phyloP scores from a whole-genome alignment of 352 stramenopile genomes.

The Phytopythium cucurbitacearum region DNA sequence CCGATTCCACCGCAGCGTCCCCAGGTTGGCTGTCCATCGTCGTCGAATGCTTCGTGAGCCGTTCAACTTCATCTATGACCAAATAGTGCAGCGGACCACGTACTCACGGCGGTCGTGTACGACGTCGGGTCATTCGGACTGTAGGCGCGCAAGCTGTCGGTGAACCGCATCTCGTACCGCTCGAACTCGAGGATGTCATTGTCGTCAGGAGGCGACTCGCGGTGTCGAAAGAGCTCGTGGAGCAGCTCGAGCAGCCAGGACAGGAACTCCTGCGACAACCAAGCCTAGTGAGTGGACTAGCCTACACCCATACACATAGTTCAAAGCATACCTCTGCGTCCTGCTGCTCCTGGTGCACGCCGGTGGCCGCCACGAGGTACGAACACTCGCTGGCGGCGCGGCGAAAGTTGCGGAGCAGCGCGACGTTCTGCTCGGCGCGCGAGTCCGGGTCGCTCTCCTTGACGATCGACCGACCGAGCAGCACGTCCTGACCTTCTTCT shows the following conservation, averaged over 20 bases:
- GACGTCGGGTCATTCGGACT: slow-evolving; percentile 39
- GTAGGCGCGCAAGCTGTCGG: slow-evolving; percentile 23
- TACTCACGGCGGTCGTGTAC: slow-evolving; percentile 63
- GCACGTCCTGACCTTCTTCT: background rate
- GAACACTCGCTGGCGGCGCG: slow-evolving; percentile 39
- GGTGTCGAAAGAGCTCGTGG: slow-evolving; percentile 40
- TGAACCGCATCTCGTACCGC: slow-evolving; percentile 14
- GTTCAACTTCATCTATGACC: background rate
- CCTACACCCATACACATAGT: background rate
- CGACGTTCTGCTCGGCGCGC: slow-evolving; percentile 1
- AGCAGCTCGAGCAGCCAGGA: slow-evolving; percentile 66
- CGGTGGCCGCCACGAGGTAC: slow-evolving; percentile 30
- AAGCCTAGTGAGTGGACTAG: background rate
- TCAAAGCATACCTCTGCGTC: slow-evolving; percentile 44
- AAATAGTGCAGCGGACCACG: slow-evolving; percentile 7
- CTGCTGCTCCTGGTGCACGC: slow-evolving; percentile 62
- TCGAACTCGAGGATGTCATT: slow-evolving; percentile 21
- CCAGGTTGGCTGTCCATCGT: slow-evolving; percentile 35
- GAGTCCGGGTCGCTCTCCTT: background rate
- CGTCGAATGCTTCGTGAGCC: background rate
- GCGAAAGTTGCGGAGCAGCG: slow-evolving; percentile 20
- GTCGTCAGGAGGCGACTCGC: slow-evolving; percentile 8
- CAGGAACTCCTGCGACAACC: slow-evolving; percentile 46
- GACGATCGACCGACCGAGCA: background rate
- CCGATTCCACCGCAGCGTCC: slow-evolving; percentile 50